phyloP scores from a whole-genome alignment of 2,329 filamentous ascomycete species.

The Colletotrichum camelliae region DNA sequence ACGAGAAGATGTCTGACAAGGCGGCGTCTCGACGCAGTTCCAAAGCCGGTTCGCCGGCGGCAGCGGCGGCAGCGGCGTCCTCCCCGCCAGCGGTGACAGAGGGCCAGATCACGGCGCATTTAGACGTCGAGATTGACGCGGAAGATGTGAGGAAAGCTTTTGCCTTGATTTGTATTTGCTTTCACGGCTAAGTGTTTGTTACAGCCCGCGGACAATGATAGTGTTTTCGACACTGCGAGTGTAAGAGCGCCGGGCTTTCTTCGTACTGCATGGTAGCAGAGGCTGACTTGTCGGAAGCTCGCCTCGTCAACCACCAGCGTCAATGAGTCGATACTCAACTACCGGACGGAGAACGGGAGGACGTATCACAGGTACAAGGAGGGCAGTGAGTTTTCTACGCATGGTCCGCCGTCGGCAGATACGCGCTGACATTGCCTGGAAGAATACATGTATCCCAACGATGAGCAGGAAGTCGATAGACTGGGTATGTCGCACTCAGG shows the following conservation, averaged over 20 bases:
- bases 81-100: neutral
- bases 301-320: slow-evolving; percentile 31
- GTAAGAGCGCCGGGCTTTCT: neutral
- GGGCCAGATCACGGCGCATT: neutral
- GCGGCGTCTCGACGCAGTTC: neutral
- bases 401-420: neutral
- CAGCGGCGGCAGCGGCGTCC: neutral
- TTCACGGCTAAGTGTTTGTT: neutral
- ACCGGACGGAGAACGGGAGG: neutral
- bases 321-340: slow-evolving; percentile 31
- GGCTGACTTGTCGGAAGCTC: neutral
- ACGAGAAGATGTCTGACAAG: neutral
- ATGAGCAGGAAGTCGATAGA: neutral
- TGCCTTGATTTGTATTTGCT: neutral
- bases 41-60: neutral
- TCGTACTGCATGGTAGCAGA: neutral
- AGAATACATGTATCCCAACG: slow-evolving; percentile 1
- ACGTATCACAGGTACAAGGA: slow-evolving; percentile 24
- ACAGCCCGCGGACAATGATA: neutral
- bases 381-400: neutral
- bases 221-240: neutral
- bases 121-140: neutral
- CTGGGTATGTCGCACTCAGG: neutral
- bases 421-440: neutral
- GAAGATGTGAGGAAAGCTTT: neutral